Evolutionary conservation across 768 basidiomycete genomes (phyloP), one percentile per base, ranked within the genome.

Genomic region (Pleurotus citrinopileatus): DNA sequence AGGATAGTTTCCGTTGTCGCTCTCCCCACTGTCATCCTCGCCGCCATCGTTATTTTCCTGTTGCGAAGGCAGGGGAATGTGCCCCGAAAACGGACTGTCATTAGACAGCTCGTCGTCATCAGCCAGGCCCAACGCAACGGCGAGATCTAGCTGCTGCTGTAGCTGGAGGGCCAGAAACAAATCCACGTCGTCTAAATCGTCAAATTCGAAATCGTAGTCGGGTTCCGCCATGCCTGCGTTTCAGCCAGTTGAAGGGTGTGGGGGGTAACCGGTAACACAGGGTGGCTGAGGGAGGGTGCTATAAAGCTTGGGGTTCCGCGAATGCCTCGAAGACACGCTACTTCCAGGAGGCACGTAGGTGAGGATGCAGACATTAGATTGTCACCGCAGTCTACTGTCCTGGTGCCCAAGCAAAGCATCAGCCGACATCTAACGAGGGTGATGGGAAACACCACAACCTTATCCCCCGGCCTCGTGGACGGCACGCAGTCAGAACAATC

Each of bases 21-120:
- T n/a, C n/a, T n/a, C n/a, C n/a, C n/a, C n/a, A n/a, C n/a, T n/a
- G n/a, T n/a, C n/a, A n/a, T n/a, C n/a, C n/a, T n/a, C n/a, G n/a
- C n/a, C n/a, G n/a, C n/a, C 68, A 25, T 73, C 73, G 19, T 70
- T 69, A 3, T 68, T 64, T 7, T 71, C 65, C 17, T 64, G 20
- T 15, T 6, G 7, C 19, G 38, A n/a, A 17, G 7, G 38, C 19
- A 8, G 38, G 38, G 15, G 38, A 40, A n/a, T 6, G 19, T 6
- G 19, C 7, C 29, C 13, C 7, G 38, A n/a, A 40, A 8, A 6
- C 15, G 12, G n/a, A n/a, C n/a, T n/a, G 32, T 37, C 29, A 4
- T n/a, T n/a, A 17, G 17, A n/a, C 17, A 19, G 17, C 15, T 44
- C 22, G 43, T 15, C 13, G 13, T n/a, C 45, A 9, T 47, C 28